Evolutionary conservation across 257 asterid genomes (phyloP).

Genomic region (Scutellaria minor): DNA sequence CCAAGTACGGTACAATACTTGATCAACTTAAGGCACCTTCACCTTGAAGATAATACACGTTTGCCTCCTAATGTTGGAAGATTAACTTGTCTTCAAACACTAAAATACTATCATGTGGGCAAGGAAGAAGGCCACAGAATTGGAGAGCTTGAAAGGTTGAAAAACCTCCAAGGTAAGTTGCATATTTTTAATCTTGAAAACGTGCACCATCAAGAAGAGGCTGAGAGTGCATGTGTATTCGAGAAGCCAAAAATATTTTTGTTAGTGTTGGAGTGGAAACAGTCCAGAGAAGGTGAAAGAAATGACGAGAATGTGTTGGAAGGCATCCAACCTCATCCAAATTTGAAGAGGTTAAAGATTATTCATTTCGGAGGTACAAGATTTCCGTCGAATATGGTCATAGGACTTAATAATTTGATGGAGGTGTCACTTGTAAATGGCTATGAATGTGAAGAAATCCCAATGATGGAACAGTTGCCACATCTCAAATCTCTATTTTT

Average conservation of each 20-base stretch:
- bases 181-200: too few species aligned
- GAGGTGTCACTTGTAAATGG: not conserved
- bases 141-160: too few species aligned
- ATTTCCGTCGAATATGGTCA: not conserved
- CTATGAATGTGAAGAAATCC: slow-evolving; percentile 4
- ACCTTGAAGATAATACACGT: not conserved
- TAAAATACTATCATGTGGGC: not conserved
- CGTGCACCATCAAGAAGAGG: too few species aligned
- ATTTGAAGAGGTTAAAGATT: not conserved
- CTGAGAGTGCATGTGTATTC: not conserved
- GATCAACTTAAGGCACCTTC: slow-evolving; percentile 31
- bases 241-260: not conserved
- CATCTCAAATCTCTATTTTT: slow-evolving; percentile 4
- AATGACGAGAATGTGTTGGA: slow-evolving; percentile 21
- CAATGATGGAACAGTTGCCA: slow-evolving; percentile 15
- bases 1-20: not conserved
- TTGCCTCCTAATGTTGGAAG: slow-evolving; percentile 30
- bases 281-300: slow-evolving; percentile 1
- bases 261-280: not conserved
- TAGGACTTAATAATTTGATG: slow-evolving; percentile 7
- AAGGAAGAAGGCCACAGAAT: not conserved
- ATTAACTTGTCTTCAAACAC: slow-evolving; percentile 34
- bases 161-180: too few species aligned
- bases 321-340: slow-evolving; percentile 22
- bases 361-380: not conserved